Conservation (phyloP, 192 early-diverging fungal species). For the Backusella liffmaniae region DNA sequence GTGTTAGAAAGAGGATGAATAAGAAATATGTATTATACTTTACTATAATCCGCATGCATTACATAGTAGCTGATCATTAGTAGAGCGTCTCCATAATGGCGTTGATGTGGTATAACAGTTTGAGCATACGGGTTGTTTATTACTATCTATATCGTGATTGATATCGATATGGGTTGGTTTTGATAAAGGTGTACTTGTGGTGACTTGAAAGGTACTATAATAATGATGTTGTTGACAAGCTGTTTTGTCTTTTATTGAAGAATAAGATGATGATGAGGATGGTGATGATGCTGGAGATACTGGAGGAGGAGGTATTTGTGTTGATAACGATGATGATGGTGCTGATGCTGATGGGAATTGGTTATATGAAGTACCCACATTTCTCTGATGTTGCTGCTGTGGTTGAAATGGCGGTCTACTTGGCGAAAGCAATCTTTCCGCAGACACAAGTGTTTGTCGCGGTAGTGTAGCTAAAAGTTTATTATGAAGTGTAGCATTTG, state of each 20-base stretch:
- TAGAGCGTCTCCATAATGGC: conserved; percentile 89
- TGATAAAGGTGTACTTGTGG: background rate
- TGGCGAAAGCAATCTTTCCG: conserved; percentile 14
- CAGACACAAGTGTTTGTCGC: conserved; percentile 11
- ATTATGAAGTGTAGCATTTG: conserved; percentile 20
- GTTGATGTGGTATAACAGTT: conserved; percentile 85
- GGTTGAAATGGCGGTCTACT: background rate
- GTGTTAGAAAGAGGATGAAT: background rate
- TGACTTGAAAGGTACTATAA: background rate
- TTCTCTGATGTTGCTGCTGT: background rate
- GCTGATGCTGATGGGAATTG: background rate
- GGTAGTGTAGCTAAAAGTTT: conserved; percentile 26
- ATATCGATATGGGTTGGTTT: background rate
- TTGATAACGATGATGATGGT: background rate
- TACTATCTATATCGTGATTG: background rate
- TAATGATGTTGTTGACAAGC: background rate
- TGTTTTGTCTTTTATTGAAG: background rate
- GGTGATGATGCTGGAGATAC: background rate
- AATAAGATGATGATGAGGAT: background rate
- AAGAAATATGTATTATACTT: background rate
- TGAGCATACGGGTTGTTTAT: conserved; percentile 39
- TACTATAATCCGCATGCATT: conserved; percentile 98
- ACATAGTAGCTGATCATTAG: conserved; percentile 84
- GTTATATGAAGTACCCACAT: background rate
- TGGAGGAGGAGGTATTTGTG: background rate